Evolutionary conservation across 306 rosid genomes (phyloP), one percentile per base, ranked within the genome.

Genomic region (Lotus japonicus): DNA sequence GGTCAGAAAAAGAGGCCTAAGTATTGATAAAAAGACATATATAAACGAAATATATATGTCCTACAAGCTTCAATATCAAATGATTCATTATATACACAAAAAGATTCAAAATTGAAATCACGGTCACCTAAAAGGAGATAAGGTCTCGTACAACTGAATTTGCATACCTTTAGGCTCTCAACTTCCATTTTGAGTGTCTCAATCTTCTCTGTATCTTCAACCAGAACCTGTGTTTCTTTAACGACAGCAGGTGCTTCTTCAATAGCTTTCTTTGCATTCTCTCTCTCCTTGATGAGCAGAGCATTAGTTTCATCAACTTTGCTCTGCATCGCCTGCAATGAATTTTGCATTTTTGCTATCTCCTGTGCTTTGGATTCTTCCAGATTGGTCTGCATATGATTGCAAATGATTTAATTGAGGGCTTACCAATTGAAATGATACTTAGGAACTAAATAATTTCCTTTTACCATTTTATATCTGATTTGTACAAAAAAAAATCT

Each of bases 291-390:
- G 64, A 54, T 55, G 54, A 88, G 80, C 64, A 81, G 51, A 75
- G 86, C 89, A 75, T 81, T 86, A 76, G 90, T 64, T 73, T 88
- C 97, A 9, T 91, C 92, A 62, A 79, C 38, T 78, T 86, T 86
- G 68, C 45, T 68, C 81, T 86, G 88, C 89, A 84, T 75, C 80
- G 81, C 97, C 82, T 86, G 92, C 70, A 88, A 71, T 9, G 86
- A 79, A 64, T 75, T 83, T 86, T 84, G 87, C 80, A 91, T 59
- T 81, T 86, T 91, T 55, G 87, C 77, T 41, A 86, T 68, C 85
- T 91, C 97, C 64, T 86, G 88, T 23, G 81, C 87, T 79, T 86
- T 91, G 35, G 86, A 85, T 83, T 88, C 97, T 79, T 83, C 95
- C 52, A 91, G 79, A 80, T 91, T 91, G 61, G 92, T 84, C 95